A percentile compares a stretch with the other conserved stretches of the same genome.
phyloP scores from a whole-genome alignment of 139 green algal genomes.

The Chlamydomonas sphaeroides region DNA sequence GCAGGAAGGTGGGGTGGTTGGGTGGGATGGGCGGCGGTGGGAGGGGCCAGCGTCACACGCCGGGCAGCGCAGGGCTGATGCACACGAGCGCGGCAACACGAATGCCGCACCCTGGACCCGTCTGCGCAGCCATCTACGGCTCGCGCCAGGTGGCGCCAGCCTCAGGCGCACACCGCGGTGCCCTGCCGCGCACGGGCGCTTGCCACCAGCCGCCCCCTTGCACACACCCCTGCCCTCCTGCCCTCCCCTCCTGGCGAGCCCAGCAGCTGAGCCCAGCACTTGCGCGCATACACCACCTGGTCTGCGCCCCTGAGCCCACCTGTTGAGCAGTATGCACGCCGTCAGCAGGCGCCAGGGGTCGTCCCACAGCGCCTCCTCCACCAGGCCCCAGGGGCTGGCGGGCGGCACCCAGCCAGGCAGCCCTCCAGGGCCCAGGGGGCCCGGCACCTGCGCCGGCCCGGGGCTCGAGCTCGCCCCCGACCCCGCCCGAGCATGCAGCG shows the following conservation, averaged over 20 bases:
- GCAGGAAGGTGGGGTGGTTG: no score
- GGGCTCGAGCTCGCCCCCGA: slow-evolving; percentile 38
- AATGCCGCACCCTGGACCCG: no score
- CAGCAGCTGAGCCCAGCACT: background rate
- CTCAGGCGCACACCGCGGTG: no score
- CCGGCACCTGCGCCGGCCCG: slow-evolving; percentile 36
- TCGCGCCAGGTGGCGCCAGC: no score
- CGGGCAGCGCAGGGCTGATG: no score
- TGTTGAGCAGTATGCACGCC: slow-evolving; percentile 69
- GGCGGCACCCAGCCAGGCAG: slow-evolving; percentile 83
- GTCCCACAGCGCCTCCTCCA: slow-evolving; percentile 84
- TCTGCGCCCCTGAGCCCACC: background rate
- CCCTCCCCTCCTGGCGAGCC: no score
- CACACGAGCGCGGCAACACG: no score
- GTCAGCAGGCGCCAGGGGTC: slow-evolving; percentile 95
- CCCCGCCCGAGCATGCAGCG: background rate
- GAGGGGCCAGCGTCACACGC: no score
- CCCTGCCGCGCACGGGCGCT: no score
- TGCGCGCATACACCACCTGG: background rate
- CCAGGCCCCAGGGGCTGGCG: slow-evolving; percentile 74
- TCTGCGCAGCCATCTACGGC: no score
- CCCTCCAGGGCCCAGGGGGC: no score
- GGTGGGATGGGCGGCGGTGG: no score
- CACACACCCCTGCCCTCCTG: background rate
- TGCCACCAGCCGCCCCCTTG: slow-evolving; percentile 76